Percentiles rank a stretch among this genome's conserved stretches.
phyloP scores from a whole-genome alignment of 805 yeast species.

The Aciculoconidium aculeatum region DNA sequence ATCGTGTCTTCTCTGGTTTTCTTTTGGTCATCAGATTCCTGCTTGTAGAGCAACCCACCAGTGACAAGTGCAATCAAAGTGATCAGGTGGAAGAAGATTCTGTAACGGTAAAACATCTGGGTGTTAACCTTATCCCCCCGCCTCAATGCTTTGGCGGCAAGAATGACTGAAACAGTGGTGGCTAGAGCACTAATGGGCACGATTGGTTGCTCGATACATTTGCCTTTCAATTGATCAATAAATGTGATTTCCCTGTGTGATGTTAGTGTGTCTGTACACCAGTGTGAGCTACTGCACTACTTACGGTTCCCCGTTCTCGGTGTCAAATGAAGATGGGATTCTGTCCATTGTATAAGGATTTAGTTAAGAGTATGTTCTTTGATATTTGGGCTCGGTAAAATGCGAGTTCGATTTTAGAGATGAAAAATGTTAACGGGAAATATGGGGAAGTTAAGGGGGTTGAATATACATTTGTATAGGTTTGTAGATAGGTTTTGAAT shows the following conservation, averaged over 20 bases:
- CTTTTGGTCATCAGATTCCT: constrained; percentile 38
- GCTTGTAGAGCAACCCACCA: constrained; percentile 69
- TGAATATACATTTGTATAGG: too few species aligned
- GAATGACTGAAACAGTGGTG: constrained; percentile 72
- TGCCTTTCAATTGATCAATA: constrained; percentile 50
- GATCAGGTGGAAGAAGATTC: constrained; percentile 81
- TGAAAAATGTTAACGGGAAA: too few species aligned
- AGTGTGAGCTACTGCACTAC: constrained; percentile 14
- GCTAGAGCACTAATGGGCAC: constrained; percentile 80
- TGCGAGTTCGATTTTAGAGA: too few species aligned
- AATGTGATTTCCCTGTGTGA: constrained; percentile 31
- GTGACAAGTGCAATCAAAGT: constrained; percentile 77
- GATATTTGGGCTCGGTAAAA: too few species aligned
- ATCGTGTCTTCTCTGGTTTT: constrained; percentile 58
- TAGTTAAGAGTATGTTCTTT: too few species aligned
- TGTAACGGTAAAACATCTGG: constrained; percentile 82
- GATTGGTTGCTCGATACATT: constrained; percentile 79
- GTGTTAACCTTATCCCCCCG: constrained; percentile 70
- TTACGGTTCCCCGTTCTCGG: constrained; percentile 38
- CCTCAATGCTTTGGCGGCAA: constrained; percentile 73
- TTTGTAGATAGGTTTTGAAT: too few species aligned
- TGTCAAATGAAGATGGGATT: constrained; percentile 49
- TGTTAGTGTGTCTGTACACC: constrained; percentile 1
- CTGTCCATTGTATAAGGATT: neutral
- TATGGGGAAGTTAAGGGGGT: too few species aligned